These are phyloP conservation scores for Solanum clarkiae DNA, from an alignment of 257 asterid genomes.

Conservation along the genomic window DNA sequence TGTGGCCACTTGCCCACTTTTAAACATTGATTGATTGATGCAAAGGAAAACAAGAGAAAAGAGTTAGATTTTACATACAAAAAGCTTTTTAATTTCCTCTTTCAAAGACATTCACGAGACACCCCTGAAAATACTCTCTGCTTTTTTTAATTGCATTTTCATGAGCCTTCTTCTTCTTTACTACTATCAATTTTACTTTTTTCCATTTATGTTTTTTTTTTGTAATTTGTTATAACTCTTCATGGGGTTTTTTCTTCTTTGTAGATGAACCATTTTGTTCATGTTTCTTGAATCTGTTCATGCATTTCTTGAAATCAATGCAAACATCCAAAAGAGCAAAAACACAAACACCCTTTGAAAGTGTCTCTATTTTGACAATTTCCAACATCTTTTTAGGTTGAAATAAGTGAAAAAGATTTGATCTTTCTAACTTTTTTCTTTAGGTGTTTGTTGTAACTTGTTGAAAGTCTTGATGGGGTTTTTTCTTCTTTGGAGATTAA, in stretches of 20 bases:
- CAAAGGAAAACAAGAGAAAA: conserved; percentile 8
- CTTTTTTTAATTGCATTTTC: conserved; percentile 2
- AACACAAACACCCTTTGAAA: conserved; percentile 4
- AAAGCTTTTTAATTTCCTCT: background rate
- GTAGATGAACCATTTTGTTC: background rate
- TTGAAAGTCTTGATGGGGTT: background rate
- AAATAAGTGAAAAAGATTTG: background rate
- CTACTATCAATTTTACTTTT: background rate
- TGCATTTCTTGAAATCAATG: conserved; percentile 72
- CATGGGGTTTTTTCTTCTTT: background rate
- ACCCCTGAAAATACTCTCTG: conserved; percentile 17
- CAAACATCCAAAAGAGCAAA: conserved; percentile 52
- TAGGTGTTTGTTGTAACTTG: background rate
- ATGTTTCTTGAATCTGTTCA: conserved; percentile 63
- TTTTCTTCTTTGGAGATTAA: background rate
- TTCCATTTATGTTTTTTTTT: conserved; percentile 9
- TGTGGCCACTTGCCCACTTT: conserved; percentile 13
- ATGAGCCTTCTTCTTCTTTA: conserved; percentile 10
- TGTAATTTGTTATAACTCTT: background rate
- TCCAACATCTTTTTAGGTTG: background rate
- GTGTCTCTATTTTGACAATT: conserved; percentile 14
- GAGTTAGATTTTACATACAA: conserved; percentile 10
- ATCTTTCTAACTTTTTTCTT: background rate
- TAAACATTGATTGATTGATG: conserved; percentile 13
- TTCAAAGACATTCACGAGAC: conserved; percentile 29